phyloP scores from a whole-genome alignment of 352 stramenopile genomes.

The Globisporangium nagaii region DNA sequence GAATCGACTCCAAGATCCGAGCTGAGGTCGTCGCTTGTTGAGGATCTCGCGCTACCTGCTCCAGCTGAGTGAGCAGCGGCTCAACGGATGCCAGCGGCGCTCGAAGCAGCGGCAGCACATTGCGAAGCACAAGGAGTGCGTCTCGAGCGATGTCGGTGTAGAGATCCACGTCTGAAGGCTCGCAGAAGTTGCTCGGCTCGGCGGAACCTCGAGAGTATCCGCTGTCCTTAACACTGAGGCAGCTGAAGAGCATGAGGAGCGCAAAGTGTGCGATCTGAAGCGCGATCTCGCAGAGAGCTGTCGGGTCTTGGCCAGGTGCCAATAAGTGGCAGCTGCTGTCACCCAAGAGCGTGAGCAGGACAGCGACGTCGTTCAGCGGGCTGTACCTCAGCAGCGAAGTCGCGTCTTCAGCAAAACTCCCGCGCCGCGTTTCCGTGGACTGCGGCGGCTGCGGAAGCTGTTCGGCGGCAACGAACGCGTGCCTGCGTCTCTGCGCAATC shows the following conservation, averaged over 20 bases:
- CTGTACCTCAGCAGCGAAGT: not conserved
- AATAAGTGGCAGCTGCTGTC: conserved; percentile 25
- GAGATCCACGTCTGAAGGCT: conserved; percentile 10
- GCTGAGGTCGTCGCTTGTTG: not conserved
- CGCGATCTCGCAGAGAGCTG: conserved; percentile 13
- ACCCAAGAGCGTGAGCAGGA: conserved; percentile 24
- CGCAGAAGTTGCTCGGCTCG: conserved; percentile 8
- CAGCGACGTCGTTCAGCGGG: conserved; percentile 25
- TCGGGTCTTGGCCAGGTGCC: not conserved
- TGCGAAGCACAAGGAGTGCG: conserved; percentile 46
- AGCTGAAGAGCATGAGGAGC: conserved; percentile 21
- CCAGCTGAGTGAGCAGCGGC: conserved; percentile 9
- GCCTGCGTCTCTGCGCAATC: not conserved
- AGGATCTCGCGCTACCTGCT: not conserved
- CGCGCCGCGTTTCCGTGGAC: not conserved
- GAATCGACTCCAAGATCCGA: conserved; percentile 5
- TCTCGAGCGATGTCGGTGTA: conserved; percentile 24
- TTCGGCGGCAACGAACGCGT: not conserved
- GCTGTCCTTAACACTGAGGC: too few species aligned
- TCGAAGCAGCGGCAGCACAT: conserved; percentile 32
- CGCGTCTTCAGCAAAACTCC: not conserved
- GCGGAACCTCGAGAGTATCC: too few species aligned
- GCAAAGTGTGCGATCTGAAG: conserved; percentile 25
- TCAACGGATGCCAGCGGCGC: conserved; percentile 12
- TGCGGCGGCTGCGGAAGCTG: not conserved